These are phyloP conservation scores for Spirogloea muscicola DNA, from an alignment of 139 green algal species.

Conservation along the genomic window DNA sequence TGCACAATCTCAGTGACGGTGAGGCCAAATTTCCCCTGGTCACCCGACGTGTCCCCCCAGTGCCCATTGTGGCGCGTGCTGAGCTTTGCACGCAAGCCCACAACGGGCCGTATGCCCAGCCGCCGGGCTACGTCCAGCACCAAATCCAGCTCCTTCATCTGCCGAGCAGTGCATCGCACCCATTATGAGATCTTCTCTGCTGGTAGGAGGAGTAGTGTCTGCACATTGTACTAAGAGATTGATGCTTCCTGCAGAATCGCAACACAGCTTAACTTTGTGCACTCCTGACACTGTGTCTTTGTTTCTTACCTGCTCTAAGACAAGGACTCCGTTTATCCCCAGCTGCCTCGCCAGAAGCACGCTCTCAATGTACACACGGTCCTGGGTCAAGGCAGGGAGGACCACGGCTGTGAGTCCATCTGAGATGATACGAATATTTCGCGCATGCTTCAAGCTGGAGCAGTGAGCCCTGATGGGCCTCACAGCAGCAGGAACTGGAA, in stretches of 20 bases:
- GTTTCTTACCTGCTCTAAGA: slow-evolving; percentile 68
- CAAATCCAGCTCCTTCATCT: slow-evolving; percentile 28
- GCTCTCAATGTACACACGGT: slow-evolving; percentile 63
- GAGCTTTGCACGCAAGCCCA: slow-evolving; percentile 63
- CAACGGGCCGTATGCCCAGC: slow-evolving; percentile 31
- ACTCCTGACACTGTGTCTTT: too few species aligned
- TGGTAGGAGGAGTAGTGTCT: too few species aligned
- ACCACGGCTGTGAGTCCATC: too few species aligned
- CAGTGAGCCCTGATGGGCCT: too few species aligned
- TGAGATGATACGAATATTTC: too few species aligned
- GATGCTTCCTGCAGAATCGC: too few species aligned
- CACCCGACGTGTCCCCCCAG: slow-evolving; percentile 64
- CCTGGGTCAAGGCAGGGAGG: too few species aligned
- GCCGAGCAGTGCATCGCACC: slow-evolving; percentile 1
- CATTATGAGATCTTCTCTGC: too few species aligned
- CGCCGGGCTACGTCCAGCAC: slow-evolving; percentile 15
- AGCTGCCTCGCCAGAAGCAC: slow-evolving; percentile 55
- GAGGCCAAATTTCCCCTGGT: slow-evolving; percentile 62
- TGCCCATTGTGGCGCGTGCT: slow-evolving; percentile 61
- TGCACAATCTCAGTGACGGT: slow-evolving; percentile 55
- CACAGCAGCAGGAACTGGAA: too few species aligned
- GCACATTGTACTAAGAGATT: too few species aligned
- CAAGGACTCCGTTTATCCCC: slow-evolving; percentile 59
- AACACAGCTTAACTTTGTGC: too few species aligned
- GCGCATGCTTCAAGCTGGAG: too few species aligned